Base-by-base conservation (phyloP, 2,329 filamentous ascomycete species). In the Colletotrichum musicola region DNA sequence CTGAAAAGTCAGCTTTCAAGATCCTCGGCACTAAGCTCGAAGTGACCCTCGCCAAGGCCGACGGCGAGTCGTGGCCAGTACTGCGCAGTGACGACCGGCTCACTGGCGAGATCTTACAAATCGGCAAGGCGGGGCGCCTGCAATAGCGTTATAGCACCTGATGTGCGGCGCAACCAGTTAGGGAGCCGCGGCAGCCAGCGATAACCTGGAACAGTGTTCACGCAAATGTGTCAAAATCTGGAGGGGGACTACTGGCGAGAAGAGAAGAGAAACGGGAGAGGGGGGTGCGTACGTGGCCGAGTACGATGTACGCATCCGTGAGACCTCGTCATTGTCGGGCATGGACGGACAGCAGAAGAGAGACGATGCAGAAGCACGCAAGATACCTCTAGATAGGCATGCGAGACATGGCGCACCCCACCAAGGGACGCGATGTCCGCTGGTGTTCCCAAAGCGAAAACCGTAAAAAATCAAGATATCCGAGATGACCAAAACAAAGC, bases 21-120 rank as follows among this genome's bases (percentile, higher is more conserved):
- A 89, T 98, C 68, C 85, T 97, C 78, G 93, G 93, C 27, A 97
- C 94, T 1, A 98, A 98, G 84, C 83, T 98, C 59, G 95, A 98
- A 81, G 82, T 97, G 75, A 91, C 85, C 30, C 82, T 98, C 62
- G 88, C 78, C 77, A 90, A 90, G 81, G 90, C 90, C 2, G 92
- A 95, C 74, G 92, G 90, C 12, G 86, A 86, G 49, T 92, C 93
- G 75, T 98, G 95, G 95, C 92, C 94, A 40, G 93, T 96, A 5
- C 81, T 98, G 75, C 88, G 93, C 69, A 92, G 90, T 68, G 93
- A 96, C 74, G 94, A 97, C 73, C 80, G 82, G 64, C 76, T 81
- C 69, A 89, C 85, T 10, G 88, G 88, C 6, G 92, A 97, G 82
- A 97, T 97, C 74, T 89, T 98, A 72, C 96, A 99, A 81, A 86